phyloP scores from a whole-genome alignment of 768 basidiomycete species.

The Termitomyces sp. region DNA sequence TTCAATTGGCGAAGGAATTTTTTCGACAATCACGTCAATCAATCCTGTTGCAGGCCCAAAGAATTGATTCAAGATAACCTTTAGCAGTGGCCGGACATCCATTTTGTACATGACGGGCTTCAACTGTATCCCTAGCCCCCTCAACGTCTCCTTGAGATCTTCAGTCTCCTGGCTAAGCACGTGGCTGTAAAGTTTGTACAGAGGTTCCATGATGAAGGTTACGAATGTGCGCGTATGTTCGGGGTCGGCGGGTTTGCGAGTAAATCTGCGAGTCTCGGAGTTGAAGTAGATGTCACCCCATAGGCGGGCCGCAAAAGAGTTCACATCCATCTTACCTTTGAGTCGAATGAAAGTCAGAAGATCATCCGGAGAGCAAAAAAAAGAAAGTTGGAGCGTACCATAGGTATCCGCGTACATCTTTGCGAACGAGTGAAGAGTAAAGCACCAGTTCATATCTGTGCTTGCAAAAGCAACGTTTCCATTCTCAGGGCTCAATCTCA shows the following conservation, averaged over 20 bases:
- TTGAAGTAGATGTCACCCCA: conserved; percentile 99
- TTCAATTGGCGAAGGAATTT: conserved; percentile 79
- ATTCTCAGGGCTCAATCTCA: conserved; percentile 88
- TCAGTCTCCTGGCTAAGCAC: conserved; percentile 94
- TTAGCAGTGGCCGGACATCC: conserved; percentile 93
- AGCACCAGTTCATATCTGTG: conserved; percentile 97
- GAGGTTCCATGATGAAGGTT: conserved; percentile 91
- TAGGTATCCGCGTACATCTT: conserved; percentile 95
- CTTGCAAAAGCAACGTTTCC: conserved; percentile 98
- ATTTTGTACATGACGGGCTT: conserved; percentile 97
- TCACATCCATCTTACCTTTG: conserved; percentile 74
- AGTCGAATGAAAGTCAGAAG: neutral
- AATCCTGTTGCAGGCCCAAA: conserved; percentile 89
- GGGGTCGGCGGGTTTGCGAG: conserved; percentile 76
- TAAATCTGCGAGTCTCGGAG: conserved; percentile 81
- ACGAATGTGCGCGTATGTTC: conserved; percentile 85
- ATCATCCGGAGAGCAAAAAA: neutral
- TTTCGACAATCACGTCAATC: conserved; percentile 87
- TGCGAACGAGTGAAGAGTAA: conserved; percentile 91
- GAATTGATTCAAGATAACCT: conserved; percentile 93
- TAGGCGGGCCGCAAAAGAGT: conserved; percentile 81
- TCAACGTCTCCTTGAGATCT: conserved; percentile 76
- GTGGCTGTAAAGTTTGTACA: conserved; percentile 96
- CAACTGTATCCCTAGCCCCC: conserved; percentile 73
- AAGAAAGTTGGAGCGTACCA: conserved; percentile 40